Evolutionary conservation across 108 stramenopile genomes (phyloP), one percentile per base, ranked within the genome.

Genomic region (Nitzschia sp.): DNA sequence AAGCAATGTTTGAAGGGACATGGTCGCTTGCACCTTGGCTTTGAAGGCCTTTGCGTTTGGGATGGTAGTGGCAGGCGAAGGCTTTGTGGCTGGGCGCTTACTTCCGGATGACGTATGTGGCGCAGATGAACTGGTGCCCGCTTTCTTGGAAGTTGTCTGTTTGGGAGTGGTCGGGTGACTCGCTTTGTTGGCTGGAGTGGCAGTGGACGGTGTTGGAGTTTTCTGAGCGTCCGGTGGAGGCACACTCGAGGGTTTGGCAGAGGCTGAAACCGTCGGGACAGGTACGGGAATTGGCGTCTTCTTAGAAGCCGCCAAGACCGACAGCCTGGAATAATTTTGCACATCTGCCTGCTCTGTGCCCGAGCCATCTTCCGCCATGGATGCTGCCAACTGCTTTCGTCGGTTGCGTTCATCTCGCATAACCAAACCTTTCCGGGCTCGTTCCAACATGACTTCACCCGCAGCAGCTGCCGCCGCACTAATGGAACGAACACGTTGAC

Each of bases 401-500:
- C 65, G 54, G 7, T 71, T 43, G 1, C 83, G 77, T 51, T 84
- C 80, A 22, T 46, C 56, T 42, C 81, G 62, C 39, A 78, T 61
- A 15, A 53, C 69, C 24, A 57, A 57, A 17, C 73, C 77, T 60
- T 79, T 73, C 63, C 87, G 78, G 6, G 84, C 72, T 29, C 86
- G 77, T 51, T 91, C 90, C 56, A 91, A 80, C 64, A 91, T 75
- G 24, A 68, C 70, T 63, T 88, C 84, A 3, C 84, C 86, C 5
- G 90, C 80, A 26, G 86, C 72, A 10, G 86, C 86, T 26, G 86
- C 82, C 8, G 90, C 86, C 17, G 70, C 66, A 68, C 81, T 89
- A 22, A 91, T 82, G 19, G 73, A 79, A 38, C 71, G 65, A 10
- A 68, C 69, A 15, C 80, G 72, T 41, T 81, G 80, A 12, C 81